Evolutionary conservation across 441 rosid genomes (phyloP), one percentile per base, ranked within the genome.

Genomic region (Mallotus repandus): DNA sequence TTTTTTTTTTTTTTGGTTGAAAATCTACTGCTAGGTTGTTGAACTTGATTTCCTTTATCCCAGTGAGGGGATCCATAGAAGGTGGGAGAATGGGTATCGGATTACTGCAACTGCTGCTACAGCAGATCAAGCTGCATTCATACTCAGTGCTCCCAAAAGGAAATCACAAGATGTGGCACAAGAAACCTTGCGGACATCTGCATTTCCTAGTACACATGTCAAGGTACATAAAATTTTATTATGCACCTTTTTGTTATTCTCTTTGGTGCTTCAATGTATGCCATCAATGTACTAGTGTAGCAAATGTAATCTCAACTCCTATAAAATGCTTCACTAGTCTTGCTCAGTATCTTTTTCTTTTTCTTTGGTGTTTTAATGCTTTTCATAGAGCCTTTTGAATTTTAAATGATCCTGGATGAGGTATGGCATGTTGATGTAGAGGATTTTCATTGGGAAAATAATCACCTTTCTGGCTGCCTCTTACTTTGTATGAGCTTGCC

Each of bases 31-130:
- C 61, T 76, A 86, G 89, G 87, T 86, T 57, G 87, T 86, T 48
- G 89, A 86, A 67, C 81, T 86, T 59, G 89, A 86, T 82, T 86
- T 86, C 76, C 89, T 86, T 10, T 84, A 85, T 79, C 89, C 86
- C 2, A 86, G 89, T 63, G 89, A 83, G 77, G 89, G 89, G 57
- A 80, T 86, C 68, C 89, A 86, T 60, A 79, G 87, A 66, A 82
- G 85, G 72, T 86, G 89, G 89, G 87, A 82, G 72, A 80, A 71
- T 45, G 84, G 87, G 66, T 86, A 84, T 64, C 75, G 86, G 62
- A 84, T 82, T 18, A 86, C 89, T n/a, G 54, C 87, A 43, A 72
- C 83, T 53, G 87, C 87, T 16, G 85, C 89, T 49, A 84, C 87
- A 4, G 83, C 77, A 52, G 89, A 84, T 74, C 87, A 84, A 81